phyloP scores from a whole-genome alignment of 148 eudicot species.

The Rheum nobile region DNA sequence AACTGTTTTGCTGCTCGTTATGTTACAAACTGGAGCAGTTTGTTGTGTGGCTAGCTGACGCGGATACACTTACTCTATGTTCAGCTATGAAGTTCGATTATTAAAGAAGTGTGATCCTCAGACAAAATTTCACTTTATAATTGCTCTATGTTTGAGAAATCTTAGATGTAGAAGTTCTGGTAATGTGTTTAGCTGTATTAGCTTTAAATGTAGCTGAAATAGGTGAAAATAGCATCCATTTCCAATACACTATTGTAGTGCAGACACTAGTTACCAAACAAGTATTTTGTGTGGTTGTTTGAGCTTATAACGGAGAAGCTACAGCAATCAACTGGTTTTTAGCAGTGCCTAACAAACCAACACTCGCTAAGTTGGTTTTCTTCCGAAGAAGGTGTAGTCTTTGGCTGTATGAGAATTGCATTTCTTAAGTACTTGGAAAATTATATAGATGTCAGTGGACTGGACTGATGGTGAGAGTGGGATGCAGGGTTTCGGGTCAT shows the following conservation, averaged over 20 bases:
- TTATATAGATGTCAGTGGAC: neutral
- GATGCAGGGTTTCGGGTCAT: neutral
- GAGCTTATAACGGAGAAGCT: neutral
- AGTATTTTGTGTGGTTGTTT: neutral
- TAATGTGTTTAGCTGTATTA: too few relatives aligned
- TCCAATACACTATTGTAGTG: too few relatives aligned
- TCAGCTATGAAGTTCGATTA: neutral
- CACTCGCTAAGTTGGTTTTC: neutral
- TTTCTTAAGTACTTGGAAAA: neutral
- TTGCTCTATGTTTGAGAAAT: neutral
- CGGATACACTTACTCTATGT: neutral
- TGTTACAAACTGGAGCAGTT: neutral
- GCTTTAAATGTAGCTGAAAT: too few relatives aligned
- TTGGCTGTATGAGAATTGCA: neutral
- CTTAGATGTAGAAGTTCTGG: neutral
- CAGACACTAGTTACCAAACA: too few relatives aligned
- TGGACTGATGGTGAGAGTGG: neutral
- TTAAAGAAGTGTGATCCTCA: neutral
- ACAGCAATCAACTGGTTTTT: neutral
- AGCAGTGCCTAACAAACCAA: neutral
- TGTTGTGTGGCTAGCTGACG: neutral
- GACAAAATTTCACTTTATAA: neutral
- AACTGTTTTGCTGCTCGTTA: neutral
- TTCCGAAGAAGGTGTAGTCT: neutral
- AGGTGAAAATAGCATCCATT: too few relatives aligned